Base-by-base conservation (phyloP, 441 rosid genomes). In the Hura crepitans region DNA sequence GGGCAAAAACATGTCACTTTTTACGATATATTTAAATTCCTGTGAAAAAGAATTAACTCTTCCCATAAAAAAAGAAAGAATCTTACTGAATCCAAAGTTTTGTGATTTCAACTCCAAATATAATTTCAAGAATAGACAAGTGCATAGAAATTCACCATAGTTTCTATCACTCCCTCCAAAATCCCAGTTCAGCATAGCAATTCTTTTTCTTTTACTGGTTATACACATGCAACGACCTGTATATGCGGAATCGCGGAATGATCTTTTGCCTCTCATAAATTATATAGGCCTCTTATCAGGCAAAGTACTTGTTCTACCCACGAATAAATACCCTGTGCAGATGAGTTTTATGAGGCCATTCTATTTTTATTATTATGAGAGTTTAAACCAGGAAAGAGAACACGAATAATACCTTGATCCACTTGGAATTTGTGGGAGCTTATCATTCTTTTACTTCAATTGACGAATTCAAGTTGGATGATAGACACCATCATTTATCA, bases 401-500 rank as follows among this genome's bases (percentile, higher is more conserved):
- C 8, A 22, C 14, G n/a, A 4, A 7, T 42, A 11, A 3, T 31
- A 74, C 67, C 77, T 51, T 37, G 27, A 13, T 27, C 17, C 7
- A 23, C 3, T 51, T 2, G 31, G 33, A 14, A 35, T 35, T 72
- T 15, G 17, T 28, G 43, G 18, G 67, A 11, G 25, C 49, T 3
- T 5, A 4, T 58, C 55, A 20, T 39, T 7, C 58, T 69, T 70
- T 69, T 49, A 64, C 57, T 70, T 72, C 37, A 28, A 37, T 77
- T 27, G 17, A 74, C 69, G 72, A 46, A 58, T 28, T 12, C 39
- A 55, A 7, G 60, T 14, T 70, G 23, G 62, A 55, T 27, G 62
- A 69, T 30, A 39, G 65, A 68, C 33, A 61, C 62, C 75, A 49
- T 27, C 35, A 62, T 68, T 33, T 57, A 62, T 69, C 62, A 28